A percentile compares a stretch with the other conserved stretches of the same genome.
These are phyloP conservation scores for Tricholoma sp. DNA, from an alignment of 768 basidiomycete genomes.

Conservation along the genomic window DNA sequence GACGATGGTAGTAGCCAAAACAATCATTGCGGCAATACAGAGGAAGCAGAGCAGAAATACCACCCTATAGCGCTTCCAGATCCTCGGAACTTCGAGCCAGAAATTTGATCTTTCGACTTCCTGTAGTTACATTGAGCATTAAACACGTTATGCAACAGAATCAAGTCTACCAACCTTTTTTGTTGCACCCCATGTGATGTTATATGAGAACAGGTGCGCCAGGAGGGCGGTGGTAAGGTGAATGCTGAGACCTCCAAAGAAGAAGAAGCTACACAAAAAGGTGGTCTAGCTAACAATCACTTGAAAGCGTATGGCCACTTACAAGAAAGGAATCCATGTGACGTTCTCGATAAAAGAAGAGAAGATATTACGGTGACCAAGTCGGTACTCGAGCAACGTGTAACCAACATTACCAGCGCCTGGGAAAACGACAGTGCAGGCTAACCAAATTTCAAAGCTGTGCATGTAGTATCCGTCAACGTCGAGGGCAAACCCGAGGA, in stretches of 20 bases:
- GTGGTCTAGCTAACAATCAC: not conserved
- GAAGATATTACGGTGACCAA: constrained; percentile 50
- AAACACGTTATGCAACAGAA: not conserved
- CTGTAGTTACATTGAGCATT: constrained; percentile 30
- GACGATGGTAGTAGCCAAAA: constrained; percentile 51
- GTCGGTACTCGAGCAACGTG: constrained; percentile 65
- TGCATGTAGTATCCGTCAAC: constrained; percentile 71
- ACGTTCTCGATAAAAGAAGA: constrained; percentile 53
- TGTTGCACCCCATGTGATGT: constrained; percentile 76
- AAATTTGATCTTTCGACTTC: constrained; percentile 87
- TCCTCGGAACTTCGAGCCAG: constrained; percentile 85
- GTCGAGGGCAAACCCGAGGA: constrained; percentile 57
- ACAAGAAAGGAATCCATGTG: constrained; percentile 74
- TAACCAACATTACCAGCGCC: constrained; percentile 64
- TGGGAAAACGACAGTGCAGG: constrained; percentile 68
- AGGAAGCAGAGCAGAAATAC: constrained; percentile 52
- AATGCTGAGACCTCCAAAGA: constrained; percentile 72
- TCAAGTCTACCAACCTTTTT: constrained; percentile 41
- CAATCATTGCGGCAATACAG: constrained; percentile 46
- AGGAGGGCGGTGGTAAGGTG: constrained; percentile 62
- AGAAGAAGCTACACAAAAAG: constrained; percentile 53
- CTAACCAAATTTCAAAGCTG: constrained; percentile 70
- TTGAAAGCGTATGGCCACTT: constrained; percentile 23
- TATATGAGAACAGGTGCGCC: constrained; percentile 70
- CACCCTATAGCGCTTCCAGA: constrained; percentile 74